phyloP scores from a whole-genome alignment of 2,329 filamentous ascomycete genomes.

The Fusarium chuoi region DNA sequence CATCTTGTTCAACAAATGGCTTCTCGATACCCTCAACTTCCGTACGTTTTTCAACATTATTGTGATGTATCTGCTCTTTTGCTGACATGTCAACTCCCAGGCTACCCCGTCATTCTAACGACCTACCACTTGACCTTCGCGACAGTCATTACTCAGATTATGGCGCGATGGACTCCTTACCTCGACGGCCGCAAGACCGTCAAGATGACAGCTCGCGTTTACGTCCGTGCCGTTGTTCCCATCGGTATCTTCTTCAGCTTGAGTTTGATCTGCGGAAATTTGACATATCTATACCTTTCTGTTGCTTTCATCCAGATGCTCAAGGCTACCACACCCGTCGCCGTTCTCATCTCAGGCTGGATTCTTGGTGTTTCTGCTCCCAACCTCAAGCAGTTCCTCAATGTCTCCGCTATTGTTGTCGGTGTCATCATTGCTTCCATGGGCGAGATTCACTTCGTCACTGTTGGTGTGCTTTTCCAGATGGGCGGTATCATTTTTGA shows the following conservation, averaged over 20 bases:
- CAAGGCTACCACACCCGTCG: slow-evolving; percentile 96
- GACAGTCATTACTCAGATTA: slow-evolving; percentile 91
- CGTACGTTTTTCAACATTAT: slow-evolving; percentile 50
- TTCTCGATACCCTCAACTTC: slow-evolving; percentile 87
- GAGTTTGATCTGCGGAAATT: slow-evolving; percentile 94
- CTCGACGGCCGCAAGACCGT: slow-evolving; percentile 96
- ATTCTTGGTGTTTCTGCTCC: slow-evolving; percentile 83
- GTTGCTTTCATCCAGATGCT: slow-evolving; percentile 99
- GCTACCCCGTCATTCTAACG: slow-evolving; percentile 82
- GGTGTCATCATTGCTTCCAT: slow-evolving; percentile 95
- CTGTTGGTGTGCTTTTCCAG: slow-evolving; percentile 83
- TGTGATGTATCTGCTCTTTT: slow-evolving; percentile 1
- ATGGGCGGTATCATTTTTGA: slow-evolving; percentile 82
- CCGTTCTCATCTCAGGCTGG: slow-evolving; percentile 91
- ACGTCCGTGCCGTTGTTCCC: slow-evolving; percentile 91
- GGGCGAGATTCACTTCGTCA: slow-evolving; percentile 93
- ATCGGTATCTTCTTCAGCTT: slow-evolving; percentile 97
- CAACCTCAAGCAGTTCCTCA: slow-evolving; percentile 87
- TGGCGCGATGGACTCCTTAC: slow-evolving; percentile 87
- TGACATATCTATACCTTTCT: slow-evolving; percentile 94
- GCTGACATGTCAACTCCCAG: slow-evolving; percentile 52
- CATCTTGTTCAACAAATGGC: slow-evolving; percentile 99
- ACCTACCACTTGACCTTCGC: slow-evolving; percentile 97
- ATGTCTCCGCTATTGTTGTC: slow-evolving; percentile 93
- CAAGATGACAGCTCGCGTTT: slow-evolving; percentile 96